Conservation (phyloP, 495 filamentous ascomycete genomes). For the Glutinoglossum americanum region DNA sequence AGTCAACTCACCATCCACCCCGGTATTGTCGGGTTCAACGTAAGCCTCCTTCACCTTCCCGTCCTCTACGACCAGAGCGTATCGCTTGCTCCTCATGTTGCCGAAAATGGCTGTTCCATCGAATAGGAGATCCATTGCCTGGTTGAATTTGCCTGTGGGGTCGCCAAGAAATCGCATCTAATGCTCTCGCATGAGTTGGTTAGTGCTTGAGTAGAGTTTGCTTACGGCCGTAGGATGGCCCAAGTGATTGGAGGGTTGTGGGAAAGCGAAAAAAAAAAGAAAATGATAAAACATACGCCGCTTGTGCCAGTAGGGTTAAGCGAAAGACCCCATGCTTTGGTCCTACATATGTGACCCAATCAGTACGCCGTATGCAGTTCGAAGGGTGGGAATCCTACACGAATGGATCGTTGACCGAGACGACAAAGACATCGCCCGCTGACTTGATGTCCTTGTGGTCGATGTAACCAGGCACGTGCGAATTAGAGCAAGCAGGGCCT, state of each 20-base stretch:
- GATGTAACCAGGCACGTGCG: conserved; percentile 67
- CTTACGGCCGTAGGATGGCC: neutral
- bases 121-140: conserved; percentile 65
- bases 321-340: conserved; percentile 50
- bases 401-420: conserved; percentile 88
- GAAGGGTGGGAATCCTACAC: conserved; percentile 36
- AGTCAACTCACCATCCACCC: conserved; percentile 45
- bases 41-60: conserved; percentile 20
- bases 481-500: conserved; percentile 55
- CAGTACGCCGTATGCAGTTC: neutral
- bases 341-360: conserved; percentile 25
- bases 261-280: neutral
- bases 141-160: conserved; percentile 61
- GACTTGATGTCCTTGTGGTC: conserved; percentile 47
- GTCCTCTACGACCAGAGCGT: conserved; percentile 29
- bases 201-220: neutral
- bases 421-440: conserved; percentile 64
- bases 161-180: conserved; percentile 83
- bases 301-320: conserved; percentile 50
- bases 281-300: conserved; percentile 35
- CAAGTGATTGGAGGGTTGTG: neutral
- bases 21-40: conserved; percentile 86
- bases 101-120: conserved; percentile 74
- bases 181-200: neutral
- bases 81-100: conserved; percentile 67